phyloP scores from a whole-genome alignment of 192 early-diverging fungal genomes.

The Paraglomus brasilianum region DNA sequence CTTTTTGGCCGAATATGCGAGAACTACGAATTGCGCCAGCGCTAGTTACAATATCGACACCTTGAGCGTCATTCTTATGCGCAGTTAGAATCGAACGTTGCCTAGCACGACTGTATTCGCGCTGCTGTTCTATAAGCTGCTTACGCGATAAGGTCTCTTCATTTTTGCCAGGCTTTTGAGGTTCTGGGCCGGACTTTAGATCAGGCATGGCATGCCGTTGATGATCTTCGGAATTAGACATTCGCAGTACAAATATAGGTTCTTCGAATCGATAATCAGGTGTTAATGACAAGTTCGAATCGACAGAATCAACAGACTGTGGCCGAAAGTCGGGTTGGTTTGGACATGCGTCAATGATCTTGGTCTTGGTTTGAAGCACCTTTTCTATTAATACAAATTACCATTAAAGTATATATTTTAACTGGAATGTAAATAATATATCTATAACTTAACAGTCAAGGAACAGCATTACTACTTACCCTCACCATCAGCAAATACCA shows the following conservation, averaged over 20 bases:
- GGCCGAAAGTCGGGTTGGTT: constrained; percentile 4
- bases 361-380: neutral
- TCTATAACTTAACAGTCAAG: neutral
- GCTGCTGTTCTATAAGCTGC: constrained; percentile 29
- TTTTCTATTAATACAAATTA: constrained; percentile 7
- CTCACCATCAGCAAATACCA: constrained; percentile 22
- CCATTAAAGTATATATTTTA: neutral
- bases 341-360: constrained; percentile 6
- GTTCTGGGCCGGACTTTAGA: neutral
- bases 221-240: constrained; percentile 13
- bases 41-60: constrained; percentile 39
- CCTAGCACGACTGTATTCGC: constrained; percentile 25
- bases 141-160: constrained; percentile 5
- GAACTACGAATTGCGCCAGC: constrained; percentile 44
- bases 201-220: constrained; percentile 12
- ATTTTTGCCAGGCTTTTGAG: neutral
- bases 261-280: constrained; percentile 28
- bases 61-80: constrained; percentile 36
- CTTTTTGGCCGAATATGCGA: constrained; percentile 39
- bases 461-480: neutral
- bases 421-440: neutral
- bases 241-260: constrained; percentile 30
- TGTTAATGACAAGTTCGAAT: constrained; percentile 7
- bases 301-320: constrained; percentile 27
- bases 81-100: constrained; percentile 18